A percentile compares a stretch with the other conserved stretches of the same genome.
phyloP scores from a whole-genome alignment of 495 filamentous ascomycete species.

The Penicillium canariense region DNA sequence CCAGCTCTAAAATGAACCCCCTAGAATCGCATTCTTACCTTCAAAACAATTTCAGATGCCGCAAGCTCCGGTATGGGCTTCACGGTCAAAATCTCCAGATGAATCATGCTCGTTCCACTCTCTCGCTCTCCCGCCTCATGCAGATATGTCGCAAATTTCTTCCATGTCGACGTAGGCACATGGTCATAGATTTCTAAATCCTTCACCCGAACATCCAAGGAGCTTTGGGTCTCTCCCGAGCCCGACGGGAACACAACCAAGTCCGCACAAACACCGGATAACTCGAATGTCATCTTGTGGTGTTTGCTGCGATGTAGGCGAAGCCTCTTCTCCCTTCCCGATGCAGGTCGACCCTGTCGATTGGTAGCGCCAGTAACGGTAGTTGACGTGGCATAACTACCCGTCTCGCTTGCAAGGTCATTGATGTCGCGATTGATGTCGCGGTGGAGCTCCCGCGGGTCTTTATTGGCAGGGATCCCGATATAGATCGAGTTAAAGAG shows the following conservation, averaged over 20 bases:
- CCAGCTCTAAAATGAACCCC: not conserved
- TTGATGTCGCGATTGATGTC: constrained; percentile 87
- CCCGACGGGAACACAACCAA: constrained; percentile 77
- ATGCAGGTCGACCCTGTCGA: constrained; percentile 46
- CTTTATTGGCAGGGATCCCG: constrained; percentile 80
- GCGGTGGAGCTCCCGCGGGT: constrained; percentile 72
- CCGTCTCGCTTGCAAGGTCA: constrained; percentile 83
- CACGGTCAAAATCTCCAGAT: constrained; percentile 84
- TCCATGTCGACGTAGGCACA: constrained; percentile 94
- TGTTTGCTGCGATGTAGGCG: constrained; percentile 80
- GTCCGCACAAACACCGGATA: constrained; percentile 82
- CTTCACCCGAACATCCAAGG: constrained; percentile 74
- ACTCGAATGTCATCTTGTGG: constrained; percentile 94
- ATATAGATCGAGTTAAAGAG: constrained; percentile 99
- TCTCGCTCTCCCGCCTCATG: constrained; percentile 81
- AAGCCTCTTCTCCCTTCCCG: constrained; percentile 55
- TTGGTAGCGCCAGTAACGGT: constrained; percentile 59
- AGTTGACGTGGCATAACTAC: constrained; percentile 73
- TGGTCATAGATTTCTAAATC: constrained; percentile 94
- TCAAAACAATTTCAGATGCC: constrained; percentile 87
- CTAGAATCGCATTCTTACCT: constrained; percentile 47
- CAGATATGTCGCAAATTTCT: constrained; percentile 94
- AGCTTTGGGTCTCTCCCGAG: constrained; percentile 77
- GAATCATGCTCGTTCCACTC: constrained; percentile 81
- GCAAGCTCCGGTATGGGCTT: constrained; percentile 78